phyloP scores from a whole-genome alignment of 306 rosid genomes.

The Clitoria ternatea region DNA sequence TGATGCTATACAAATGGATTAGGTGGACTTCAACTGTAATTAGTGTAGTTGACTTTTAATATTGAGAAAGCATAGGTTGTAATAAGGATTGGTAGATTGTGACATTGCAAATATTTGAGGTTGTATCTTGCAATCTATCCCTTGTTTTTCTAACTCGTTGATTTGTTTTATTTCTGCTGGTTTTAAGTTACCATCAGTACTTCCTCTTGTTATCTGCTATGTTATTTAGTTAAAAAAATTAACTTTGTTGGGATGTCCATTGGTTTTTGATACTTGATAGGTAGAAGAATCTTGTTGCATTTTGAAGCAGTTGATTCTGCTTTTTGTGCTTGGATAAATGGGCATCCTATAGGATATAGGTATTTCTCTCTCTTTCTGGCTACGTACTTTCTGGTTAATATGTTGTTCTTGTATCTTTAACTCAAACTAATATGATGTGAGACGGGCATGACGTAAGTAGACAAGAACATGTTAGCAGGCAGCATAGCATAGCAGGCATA shows the following conservation, averaged over 20 bases:
- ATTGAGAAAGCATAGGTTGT: background rate
- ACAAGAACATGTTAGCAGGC: background rate
- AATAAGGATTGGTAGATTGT: background rate
- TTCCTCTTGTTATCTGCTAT: background rate
- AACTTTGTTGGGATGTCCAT: conserved; percentile 9
- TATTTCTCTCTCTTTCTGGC: conserved; percentile 19
- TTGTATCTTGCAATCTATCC: background rate
- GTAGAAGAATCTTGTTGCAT: conserved; percentile 87
- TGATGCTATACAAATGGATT: too few relatives aligned
- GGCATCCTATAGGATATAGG: conserved; percentile 88
- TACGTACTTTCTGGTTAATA: background rate
- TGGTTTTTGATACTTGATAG: conserved; percentile 53
- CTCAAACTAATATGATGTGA: background rate
- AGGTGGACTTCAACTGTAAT: background rate
- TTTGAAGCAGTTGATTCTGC: conserved; percentile 99
- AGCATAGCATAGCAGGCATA: background rate
- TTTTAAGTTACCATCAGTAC: background rate
- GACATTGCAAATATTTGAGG: background rate
- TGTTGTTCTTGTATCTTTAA: background rate
- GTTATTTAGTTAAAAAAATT: background rate
- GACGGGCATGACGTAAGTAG: background rate
- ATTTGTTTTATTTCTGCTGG: conserved; percentile 1
- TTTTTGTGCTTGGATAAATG: conserved; percentile 90
- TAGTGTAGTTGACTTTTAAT: background rate
- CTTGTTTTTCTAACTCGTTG: background rate